phyloP scores from a whole-genome alignment of 2,329 filamentous ascomycete genomes.

The Xylariaceae sp. region DNA sequence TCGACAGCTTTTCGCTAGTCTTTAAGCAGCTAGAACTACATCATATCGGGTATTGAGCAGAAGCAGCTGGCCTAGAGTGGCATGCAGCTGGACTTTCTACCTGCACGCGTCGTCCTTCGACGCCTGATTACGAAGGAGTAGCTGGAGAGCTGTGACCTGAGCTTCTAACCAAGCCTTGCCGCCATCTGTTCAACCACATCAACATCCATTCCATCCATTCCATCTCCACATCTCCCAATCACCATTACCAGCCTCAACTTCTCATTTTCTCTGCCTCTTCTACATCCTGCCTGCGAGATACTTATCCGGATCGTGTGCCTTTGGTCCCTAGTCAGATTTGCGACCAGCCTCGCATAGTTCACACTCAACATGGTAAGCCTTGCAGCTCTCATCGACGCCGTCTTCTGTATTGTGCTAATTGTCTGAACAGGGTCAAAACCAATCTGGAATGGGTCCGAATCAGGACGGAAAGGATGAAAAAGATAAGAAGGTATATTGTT shows the following conservation, averaged over 20 bases:
- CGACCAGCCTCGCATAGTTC: slow-evolving; percentile 10
- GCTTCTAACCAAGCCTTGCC: not conserved
- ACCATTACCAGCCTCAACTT: no score
- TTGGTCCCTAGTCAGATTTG: not conserved
- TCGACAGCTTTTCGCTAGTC: no score
- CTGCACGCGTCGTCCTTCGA: slow-evolving; percentile 2
- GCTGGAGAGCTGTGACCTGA: not conserved
- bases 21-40: no score
- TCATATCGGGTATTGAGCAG: no score
- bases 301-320: no score
- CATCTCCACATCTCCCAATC: not conserved
- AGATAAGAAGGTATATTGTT: slow-evolving; percentile 89
- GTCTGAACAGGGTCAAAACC: slow-evolving; percentile 65
- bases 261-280: no score
- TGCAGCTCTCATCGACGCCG: not conserved
- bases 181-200: not conserved
- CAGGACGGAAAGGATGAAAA: slow-evolving; percentile 78
- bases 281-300: no score
- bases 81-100: no score
- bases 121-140: slow-evolving; percentile 2
- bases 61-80: no score
- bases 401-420: slow-evolving; percentile 1
- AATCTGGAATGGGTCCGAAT: slow-evolving; percentile 79
- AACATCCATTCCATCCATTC: slow-evolving; percentile 1
- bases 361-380: slow-evolving; percentile 23